Conservation (phyloP, 2,329 filamentous ascomycete genomes). For the Pseudogymnoascus sp. region DNA sequence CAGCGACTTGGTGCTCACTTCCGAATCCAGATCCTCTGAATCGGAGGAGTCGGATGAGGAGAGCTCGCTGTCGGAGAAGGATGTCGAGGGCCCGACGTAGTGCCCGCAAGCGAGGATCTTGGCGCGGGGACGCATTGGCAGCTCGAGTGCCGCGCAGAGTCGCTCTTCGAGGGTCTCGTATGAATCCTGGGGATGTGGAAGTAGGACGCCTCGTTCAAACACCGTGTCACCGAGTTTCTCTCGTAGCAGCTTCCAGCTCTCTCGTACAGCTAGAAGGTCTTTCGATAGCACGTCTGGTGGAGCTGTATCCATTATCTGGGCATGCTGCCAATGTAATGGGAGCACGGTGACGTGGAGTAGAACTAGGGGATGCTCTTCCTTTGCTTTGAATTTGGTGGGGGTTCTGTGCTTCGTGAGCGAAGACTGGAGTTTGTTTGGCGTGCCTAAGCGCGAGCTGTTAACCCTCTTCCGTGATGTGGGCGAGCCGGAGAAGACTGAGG, state of each 20-base stretch:
- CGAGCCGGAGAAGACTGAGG: constrained; percentile 45
- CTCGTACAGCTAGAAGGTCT: constrained; percentile 42
- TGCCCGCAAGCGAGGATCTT: constrained; percentile 69
- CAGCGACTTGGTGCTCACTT: background rate
- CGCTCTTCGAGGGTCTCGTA: constrained; percentile 74
- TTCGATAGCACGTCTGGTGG: constrained; percentile 35
- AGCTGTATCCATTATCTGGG: constrained; percentile 41
- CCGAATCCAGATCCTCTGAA: constrained; percentile 17
- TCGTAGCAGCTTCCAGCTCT: constrained; percentile 58
- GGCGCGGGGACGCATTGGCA: constrained; percentile 55
- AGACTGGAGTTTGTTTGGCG: constrained; percentile 29
- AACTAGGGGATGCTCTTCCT: constrained; percentile 58
- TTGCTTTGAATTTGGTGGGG: constrained; percentile 47
- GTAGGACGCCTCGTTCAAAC: constrained; percentile 61
- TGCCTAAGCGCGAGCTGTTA: constrained; percentile 49
- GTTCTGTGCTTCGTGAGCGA: constrained; percentile 30
- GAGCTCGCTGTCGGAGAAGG: constrained; percentile 19
- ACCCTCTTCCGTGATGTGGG: constrained; percentile 41
- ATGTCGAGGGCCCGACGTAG: constrained; percentile 56
- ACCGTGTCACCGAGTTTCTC: constrained; percentile 66
- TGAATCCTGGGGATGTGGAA: constrained; percentile 71
- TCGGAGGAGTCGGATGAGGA: constrained; percentile 18
- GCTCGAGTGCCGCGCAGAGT: constrained; percentile 63
- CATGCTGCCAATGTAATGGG: constrained; percentile 60
- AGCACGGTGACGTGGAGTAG: constrained; percentile 70